Evolutionary conservation across 352 stramenopile genomes (phyloP).

Genomic region (Lagenidium giganteum): DNA sequence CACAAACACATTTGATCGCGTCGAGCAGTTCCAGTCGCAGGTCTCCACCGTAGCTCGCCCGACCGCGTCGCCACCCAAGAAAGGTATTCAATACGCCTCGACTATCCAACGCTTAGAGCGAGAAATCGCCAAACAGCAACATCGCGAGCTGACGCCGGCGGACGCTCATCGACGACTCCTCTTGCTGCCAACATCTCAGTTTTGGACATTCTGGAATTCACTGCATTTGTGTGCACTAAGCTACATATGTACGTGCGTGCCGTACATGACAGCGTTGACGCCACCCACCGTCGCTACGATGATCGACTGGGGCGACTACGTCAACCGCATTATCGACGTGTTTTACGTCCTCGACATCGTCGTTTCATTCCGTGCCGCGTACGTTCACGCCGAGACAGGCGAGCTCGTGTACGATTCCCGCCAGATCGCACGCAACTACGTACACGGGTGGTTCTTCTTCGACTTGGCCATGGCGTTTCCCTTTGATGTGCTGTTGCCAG

Average conservation of each 20-base stretch:
- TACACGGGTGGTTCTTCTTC: constrained; percentile 15
- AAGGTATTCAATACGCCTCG: too few relatives aligned
- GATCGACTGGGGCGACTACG: constrained; percentile 3
- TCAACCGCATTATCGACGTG: constrained; percentile 10
- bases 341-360: constrained; percentile 18
- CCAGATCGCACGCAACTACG: constrained; percentile 9
- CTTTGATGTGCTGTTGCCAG: constrained; percentile 7
- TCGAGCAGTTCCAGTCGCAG: too few relatives aligned
- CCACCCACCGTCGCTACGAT: background rate
- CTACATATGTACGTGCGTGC: constrained; percentile 18
- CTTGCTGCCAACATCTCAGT: constrained; percentile 6
- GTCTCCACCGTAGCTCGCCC: too few relatives aligned
- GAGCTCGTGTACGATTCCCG: constrained; percentile 4
- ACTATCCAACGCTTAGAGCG: too few relatives aligned
- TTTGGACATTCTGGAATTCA: constrained; percentile 16
- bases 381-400: constrained; percentile 11
- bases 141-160: background rate
- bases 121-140: too few relatives aligned
- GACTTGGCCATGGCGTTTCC: constrained; percentile 16
- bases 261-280: constrained; percentile 14
- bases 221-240: constrained; percentile 10
- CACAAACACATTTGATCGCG: too few relatives aligned
- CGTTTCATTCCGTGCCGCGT: constrained; percentile 17
- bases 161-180: background rate
- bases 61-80: too few relatives aligned